These are phyloP conservation scores for Furcasterigmium sp. DNA, from an alignment of 2,329 filamentous ascomycete genomes.

Conservation along the genomic window DNA sequence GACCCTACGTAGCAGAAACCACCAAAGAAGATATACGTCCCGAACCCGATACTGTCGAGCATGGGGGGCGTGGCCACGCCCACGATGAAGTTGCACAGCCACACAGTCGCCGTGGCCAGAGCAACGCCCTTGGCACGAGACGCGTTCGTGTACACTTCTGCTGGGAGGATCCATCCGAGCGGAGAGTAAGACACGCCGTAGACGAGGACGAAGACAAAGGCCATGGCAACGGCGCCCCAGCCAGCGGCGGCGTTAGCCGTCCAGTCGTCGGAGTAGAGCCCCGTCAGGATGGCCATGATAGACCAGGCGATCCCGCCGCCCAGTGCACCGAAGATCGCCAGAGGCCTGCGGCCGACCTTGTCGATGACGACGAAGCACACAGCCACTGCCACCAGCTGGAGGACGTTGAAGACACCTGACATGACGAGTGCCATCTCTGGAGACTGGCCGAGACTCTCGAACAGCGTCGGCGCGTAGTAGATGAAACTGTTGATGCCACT, in stretches of 20 bases:
- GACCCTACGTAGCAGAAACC: conserved; percentile 7
- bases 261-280: too few species aligned
- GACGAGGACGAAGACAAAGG: conserved; percentile 48
- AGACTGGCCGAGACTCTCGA: conserved; percentile 33
- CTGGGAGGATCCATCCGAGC: conserved; percentile 49
- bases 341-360: conserved; percentile 36
- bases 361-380: conserved; percentile 26
- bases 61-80: conserved; percentile 46
- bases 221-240: conserved; percentile 53
- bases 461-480: conserved; percentile 42
- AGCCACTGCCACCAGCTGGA: conserved; percentile 16
- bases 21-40: conserved; percentile 37
- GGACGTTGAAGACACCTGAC: conserved; percentile 50
- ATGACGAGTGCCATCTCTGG: conserved; percentile 39
- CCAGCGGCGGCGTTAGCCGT: conserved; percentile 41
- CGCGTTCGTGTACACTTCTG: conserved; percentile 53
- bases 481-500: conserved; percentile 31
- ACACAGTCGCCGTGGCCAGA: conserved; percentile 51
- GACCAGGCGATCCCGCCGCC: conserved; percentile 34
- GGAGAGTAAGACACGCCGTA: conserved; percentile 32
- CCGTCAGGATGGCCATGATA: too few species aligned
- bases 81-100: conserved; percentile 42
- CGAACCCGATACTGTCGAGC: conserved; percentile 43
- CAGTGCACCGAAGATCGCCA: conserved; percentile 50
- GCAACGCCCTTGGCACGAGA: conserved; percentile 57